These are phyloP conservation scores for Ascosphaera apis DNA, from an alignment of 2,329 filamentous ascomycete genomes.

Conservation along the genomic window DNA sequence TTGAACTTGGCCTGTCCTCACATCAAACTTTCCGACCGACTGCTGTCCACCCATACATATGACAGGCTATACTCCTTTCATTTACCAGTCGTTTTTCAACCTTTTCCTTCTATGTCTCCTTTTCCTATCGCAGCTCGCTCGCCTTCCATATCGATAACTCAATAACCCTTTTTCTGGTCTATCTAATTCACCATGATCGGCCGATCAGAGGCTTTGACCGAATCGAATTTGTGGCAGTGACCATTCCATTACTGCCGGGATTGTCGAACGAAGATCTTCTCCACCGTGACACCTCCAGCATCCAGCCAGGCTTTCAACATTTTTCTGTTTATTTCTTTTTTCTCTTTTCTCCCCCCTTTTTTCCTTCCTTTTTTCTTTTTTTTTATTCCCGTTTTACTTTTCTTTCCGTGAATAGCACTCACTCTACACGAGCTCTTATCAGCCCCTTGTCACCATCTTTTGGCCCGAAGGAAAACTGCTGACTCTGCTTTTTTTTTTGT, in stretches of 20 bases:
- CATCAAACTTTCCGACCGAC: slow-evolving; percentile 2
- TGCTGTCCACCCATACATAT: not conserved
- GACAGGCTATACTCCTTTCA: not conserved
- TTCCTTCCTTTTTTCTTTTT: slow-evolving; percentile 4
- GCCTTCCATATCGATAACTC: too few relatives aligned
- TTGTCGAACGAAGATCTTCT: too few relatives aligned
- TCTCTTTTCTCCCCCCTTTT: slow-evolving; percentile 3
- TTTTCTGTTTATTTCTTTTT: slow-evolving; percentile 4
- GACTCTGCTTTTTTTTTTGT: too few relatives aligned
- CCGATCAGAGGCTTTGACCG: not conserved
- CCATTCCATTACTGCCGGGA: not conserved
- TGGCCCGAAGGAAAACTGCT: too few relatives aligned
- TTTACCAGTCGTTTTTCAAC: not conserved
- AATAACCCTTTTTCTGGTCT: too few relatives aligned
- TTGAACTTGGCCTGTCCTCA: not conserved
- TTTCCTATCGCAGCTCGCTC: not conserved
- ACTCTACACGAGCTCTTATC: too few relatives aligned
- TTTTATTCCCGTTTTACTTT: slow-evolving; percentile 1
- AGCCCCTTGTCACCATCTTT: too few relatives aligned
- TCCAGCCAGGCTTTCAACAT: slow-evolving; percentile 2
- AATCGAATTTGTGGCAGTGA: not conserved
- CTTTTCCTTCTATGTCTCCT: not conserved
- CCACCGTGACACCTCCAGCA: not conserved
- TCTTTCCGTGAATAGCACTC: too few relatives aligned
- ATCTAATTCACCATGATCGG: too few relatives aligned